Evolutionary conservation across 2,329 filamentous ascomycete genomes (phyloP), one percentile per base, ranked within the genome.

Genomic region (Xylaria sp.): DNA sequence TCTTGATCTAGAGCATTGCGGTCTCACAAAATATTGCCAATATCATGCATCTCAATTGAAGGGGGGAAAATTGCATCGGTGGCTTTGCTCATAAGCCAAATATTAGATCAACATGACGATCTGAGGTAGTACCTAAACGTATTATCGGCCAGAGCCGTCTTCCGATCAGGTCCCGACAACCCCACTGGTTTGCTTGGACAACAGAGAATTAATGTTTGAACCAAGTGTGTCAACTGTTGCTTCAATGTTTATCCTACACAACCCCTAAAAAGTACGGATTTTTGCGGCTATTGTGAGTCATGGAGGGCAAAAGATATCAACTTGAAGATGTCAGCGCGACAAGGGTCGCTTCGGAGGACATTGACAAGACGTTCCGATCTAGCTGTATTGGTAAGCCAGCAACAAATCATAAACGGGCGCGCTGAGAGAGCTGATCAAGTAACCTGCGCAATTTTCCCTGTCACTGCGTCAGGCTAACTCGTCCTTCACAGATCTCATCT

Each of bases 331-430:
- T 90, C 75, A 78, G 83, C 73, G 85, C 82, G 47, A 85, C 83
- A 13, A 75, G 76, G 5, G 77, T 91, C 61, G 78, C 83, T 40
- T 79, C 87, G 25, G 84, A 85, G 12, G 82, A 87, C 66, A 91
- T 91, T 70, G 88, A 91, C 78, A 81, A 81, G 74, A 88, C 86
- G 32, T 90, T 91, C 75, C 84, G 86, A 63, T 89, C 88, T 21
- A 87, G 81, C 77, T 86, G 82, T 75, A 90, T 90, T 73, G 89
- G 89, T 90, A 78, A 75, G 86, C 81, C 59, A 21, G 63, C 51
- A 55, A 58, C 42, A 47, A 48, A 47, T 32, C 54, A 37, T 27
- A 27, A 12, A 23, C 27, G 44, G 48, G 18, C 16, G n/a, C 40
- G 23, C 18, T 16, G 37, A 60, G n/a, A 27, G 50, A 65, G 61